Base-by-base conservation (phyloP, 768 basidiomycete species). In the Phanerochaete sordida region DNA sequence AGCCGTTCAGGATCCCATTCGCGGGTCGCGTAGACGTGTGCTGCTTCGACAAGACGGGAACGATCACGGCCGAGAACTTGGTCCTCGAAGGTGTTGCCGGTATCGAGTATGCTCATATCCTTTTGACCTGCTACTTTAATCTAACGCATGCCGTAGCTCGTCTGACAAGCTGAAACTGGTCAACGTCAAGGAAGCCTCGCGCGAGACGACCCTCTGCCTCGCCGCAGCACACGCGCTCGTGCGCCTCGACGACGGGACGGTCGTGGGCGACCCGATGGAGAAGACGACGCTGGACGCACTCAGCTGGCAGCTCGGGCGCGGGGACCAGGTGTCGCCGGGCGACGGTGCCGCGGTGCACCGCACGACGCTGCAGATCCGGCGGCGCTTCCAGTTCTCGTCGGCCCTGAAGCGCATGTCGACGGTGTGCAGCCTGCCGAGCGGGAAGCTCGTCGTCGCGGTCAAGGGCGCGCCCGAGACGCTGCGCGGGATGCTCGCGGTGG, bases 221-320 rank as follows among this genome's bases (percentile, higher is more conserved):
- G 96, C 96, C 23, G 87, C 95, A 9, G 95, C 97, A 1, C 97
- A 99, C 68, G 96, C 97, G 0, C 78, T 99, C 12, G 97, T 98
- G 39, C 82, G 90, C 49, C 81, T 99, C 26, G 96, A 99, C 66
- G 96, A 98, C 66, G 96, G 93, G 9, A 88, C 88, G 1, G 77
- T 95, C 37, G 95, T 98, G 45, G 97, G 97, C 3, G 97, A 99
- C 71, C 97, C 97, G 0, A 99, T 99, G 97, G 97, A 99, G 75
- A 95, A 95, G 76, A 95, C 92, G 0, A 96, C 97, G 0, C 78
- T 98, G 7, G 91, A 92, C 62, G 88, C 93, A 2, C 80, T 99
- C 28, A 87, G 92, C 50, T 98, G 97, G 96, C 86, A 85, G 59
- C 72, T 98, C 43, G 76, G 72, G 11, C 84, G 85, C 74, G 90